Conservation (phyloP, 805 yeast genomes). For the Starmerella stellata region DNA sequence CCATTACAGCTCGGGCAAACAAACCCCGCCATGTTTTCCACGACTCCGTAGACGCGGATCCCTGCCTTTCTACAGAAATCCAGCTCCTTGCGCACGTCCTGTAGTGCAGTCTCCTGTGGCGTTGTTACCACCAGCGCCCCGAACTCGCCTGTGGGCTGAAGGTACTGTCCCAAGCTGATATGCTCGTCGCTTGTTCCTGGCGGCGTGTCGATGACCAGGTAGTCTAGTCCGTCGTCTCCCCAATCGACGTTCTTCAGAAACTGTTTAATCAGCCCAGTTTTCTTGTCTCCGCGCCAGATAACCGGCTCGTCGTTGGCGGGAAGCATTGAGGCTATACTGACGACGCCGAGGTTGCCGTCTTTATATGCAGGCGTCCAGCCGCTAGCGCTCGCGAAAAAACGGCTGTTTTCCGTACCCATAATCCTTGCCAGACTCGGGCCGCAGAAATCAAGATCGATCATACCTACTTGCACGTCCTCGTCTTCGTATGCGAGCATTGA, state of each 20-base stretch:
- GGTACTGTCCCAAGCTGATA: constrained; percentile 66
- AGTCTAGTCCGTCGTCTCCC: constrained; percentile 50
- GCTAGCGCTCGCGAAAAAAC: constrained; percentile 68
- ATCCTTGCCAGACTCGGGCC: constrained; percentile 93
- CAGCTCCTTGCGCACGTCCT: constrained; percentile 90
- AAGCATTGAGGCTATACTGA: constrained; percentile 88
- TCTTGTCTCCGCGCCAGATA: constrained; percentile 96
- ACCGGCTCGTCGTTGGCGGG: constrained; percentile 87
- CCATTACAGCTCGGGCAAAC: constrained; percentile 91
- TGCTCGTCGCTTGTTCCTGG: constrained; percentile 99
- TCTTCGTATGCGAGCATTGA: constrained; percentile 70
- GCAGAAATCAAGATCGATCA: constrained; percentile 93
- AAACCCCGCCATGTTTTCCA: constrained; percentile 96
- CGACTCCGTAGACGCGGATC: constrained; percentile 69
- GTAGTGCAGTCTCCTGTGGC: constrained; percentile 89
- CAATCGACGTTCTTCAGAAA: constrained; percentile 88
- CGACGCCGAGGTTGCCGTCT: constrained; percentile 82
- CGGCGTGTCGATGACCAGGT: constrained; percentile 83
- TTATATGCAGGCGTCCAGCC: constrained; percentile 98
- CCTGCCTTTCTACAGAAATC: constrained; percentile 87
- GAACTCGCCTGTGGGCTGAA: constrained; percentile 80
- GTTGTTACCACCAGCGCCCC: constrained; percentile 93
- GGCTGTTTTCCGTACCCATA: constrained; percentile 80
- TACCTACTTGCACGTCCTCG: constrained; percentile 71
- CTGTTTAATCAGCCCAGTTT: constrained; percentile 80